A percentile compares a stretch with the other conserved stretches of the same genome.
phyloP scores from a whole-genome alignment of 495 filamentous ascomycete genomes.

The Geoglossum glabrum region DNA sequence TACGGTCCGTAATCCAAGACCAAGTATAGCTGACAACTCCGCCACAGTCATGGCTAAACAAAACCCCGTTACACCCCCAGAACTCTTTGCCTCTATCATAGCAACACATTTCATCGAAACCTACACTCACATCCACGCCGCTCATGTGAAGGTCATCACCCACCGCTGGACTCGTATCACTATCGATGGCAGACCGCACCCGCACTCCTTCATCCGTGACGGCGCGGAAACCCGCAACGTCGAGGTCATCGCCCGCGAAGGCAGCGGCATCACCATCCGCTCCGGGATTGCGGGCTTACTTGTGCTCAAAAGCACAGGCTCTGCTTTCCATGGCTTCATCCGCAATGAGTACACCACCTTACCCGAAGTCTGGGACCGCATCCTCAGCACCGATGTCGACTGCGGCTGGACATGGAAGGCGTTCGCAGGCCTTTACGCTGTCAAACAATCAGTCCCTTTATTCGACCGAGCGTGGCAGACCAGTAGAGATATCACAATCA shows the following conservation, averaged over 20 bases:
- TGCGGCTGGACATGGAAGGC: slow-evolving; percentile 65
- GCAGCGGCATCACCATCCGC: slow-evolving; percentile 31
- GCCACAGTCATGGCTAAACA: slow-evolving; percentile 62
- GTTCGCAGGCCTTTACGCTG: slow-evolving; percentile 45
- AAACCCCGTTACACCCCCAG: slow-evolving; percentile 78
- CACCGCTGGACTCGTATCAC: slow-evolving; percentile 86
- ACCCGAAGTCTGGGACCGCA: slow-evolving; percentile 78
- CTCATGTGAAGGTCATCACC: slow-evolving; percentile 59
- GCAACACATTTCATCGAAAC: slow-evolving; percentile 72
- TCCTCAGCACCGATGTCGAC: slow-evolving; percentile 83
- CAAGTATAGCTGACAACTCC: neutral
- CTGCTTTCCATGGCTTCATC: slow-evolving; percentile 85
- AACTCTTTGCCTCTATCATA: slow-evolving; percentile 72
- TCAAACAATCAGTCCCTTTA: slow-evolving; percentile 36
- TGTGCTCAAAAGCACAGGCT: slow-evolving; percentile 94
- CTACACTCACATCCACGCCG: slow-evolving; percentile 70
- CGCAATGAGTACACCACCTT: slow-evolving; percentile 86
- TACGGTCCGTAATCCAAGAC: neutral
- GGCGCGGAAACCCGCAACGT: slow-evolving; percentile 70
- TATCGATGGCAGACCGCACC: slow-evolving; percentile 76
- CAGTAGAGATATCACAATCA: slow-evolving; percentile 64
- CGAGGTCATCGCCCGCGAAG: slow-evolving; percentile 28
- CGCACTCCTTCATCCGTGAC: slow-evolving; percentile 89
- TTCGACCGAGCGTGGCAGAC: slow-evolving; percentile 64
- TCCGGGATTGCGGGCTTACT: slow-evolving; percentile 55